Evolutionary conservation across 1,284 basidiomycete species (phyloP).

Genomic region (Ustilago shanxiensis): DNA sequence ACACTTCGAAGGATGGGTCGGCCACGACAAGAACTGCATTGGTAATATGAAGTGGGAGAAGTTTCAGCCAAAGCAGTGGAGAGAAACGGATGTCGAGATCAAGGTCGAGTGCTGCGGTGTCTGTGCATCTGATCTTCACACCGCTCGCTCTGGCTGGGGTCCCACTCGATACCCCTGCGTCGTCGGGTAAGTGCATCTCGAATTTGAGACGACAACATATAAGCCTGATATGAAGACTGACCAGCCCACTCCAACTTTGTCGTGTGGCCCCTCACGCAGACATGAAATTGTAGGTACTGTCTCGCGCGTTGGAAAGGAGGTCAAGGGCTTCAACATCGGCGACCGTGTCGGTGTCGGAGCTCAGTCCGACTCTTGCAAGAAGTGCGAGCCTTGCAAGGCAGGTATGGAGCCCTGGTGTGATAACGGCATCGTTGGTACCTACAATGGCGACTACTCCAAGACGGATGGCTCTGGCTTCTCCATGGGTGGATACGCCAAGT

Average conservation of each 20-base stretch:
- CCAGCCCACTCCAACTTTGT: background rate
- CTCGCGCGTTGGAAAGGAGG: conserved; percentile 70
- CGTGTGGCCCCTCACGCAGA: conserved; percentile 27
- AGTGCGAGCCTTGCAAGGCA: conserved; percentile 75
- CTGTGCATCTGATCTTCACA: conserved; percentile 55
- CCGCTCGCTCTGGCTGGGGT: conserved; percentile 61
- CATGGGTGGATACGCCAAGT: conserved; percentile 61
- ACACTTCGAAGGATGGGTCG: conserved; percentile 61
- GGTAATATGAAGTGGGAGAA: conserved; percentile 59
- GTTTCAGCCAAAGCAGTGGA: conserved; percentile 52
- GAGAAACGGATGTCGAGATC: conserved; percentile 58
- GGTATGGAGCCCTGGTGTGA: conserved; percentile 57
- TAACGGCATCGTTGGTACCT: conserved; percentile 51
- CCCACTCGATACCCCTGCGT: conserved; percentile 54
- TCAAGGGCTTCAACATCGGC: conserved; percentile 75
- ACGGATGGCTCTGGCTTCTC: conserved; percentile 70
- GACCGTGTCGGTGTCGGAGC: conserved; percentile 78
- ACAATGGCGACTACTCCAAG: conserved; percentile 72
- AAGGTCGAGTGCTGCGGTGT: conserved; percentile 59
- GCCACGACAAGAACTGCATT: conserved; percentile 53
- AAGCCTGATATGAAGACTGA: background rate
- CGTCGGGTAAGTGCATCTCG: conserved; percentile 30
- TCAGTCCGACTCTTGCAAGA: conserved; percentile 74
- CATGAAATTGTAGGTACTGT: conserved; percentile 78
- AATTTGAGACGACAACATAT: no score